Conservation (phyloP, 257 asterid genomes). For the Rhazya stricta region DNA sequence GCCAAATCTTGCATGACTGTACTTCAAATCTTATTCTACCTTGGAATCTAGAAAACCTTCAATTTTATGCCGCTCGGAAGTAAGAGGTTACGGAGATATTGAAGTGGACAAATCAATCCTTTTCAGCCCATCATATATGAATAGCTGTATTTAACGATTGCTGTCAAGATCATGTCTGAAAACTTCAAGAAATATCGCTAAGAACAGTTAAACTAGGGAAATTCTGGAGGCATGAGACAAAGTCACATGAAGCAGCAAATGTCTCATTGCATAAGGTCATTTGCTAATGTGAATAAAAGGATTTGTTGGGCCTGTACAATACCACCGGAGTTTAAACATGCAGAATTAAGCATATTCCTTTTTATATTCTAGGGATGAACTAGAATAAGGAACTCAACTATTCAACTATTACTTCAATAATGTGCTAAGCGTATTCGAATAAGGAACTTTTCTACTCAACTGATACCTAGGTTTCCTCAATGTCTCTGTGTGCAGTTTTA, state of each 20-base stretch:
- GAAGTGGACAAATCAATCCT: background rate
- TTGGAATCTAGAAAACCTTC: background rate
- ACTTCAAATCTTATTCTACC: background rate
- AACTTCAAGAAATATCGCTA: conserved; percentile 6
- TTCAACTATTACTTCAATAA: background rate
- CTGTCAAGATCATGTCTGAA: conserved; percentile 6
- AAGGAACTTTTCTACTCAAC: background rate
- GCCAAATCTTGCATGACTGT: background rate
- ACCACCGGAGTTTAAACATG: background rate
- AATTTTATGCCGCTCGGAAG: background rate
- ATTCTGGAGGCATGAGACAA: background rate
- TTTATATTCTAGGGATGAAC: background rate
- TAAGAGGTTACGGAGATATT: background rate
- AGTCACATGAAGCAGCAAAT: background rate
- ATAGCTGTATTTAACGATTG: background rate
- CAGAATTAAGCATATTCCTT: background rate
- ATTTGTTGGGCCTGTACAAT: background rate
- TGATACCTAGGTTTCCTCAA: background rate
- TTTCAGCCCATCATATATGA: background rate
- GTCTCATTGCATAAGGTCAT: background rate
- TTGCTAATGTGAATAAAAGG: background rate
- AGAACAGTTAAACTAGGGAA: background rate
- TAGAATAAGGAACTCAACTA: background rate
- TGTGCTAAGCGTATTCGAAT: background rate
- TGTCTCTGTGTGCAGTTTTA: background rate